Conservation (phyloP, 805 yeast genomes). For the Torulaspora maleeae region DNA sequence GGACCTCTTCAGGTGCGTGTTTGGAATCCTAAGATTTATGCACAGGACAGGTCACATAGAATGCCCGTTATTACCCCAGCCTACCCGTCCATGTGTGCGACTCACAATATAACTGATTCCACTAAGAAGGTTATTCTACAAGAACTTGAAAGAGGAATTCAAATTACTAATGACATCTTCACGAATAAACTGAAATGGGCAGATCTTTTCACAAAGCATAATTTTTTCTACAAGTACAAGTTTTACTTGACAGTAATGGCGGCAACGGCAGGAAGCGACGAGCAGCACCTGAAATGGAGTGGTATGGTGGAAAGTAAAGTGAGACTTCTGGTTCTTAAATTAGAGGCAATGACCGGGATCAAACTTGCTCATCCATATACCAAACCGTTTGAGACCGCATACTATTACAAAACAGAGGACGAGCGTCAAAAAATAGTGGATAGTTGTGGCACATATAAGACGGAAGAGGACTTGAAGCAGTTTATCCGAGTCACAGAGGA, state of each 20-base stretch:
- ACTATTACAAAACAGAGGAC: slow-evolving; percentile 46
- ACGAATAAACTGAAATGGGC: slow-evolving; percentile 65
- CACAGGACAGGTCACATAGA: slow-evolving; percentile 81
- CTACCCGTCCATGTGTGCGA: slow-evolving; percentile 89
- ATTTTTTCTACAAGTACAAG: slow-evolving; percentile 77
- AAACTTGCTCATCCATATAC: slow-evolving; percentile 86
- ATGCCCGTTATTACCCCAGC: slow-evolving; percentile 99
- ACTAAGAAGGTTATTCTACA: slow-evolving; percentile 75
- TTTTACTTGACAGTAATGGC: slow-evolving; percentile 81
- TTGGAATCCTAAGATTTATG: slow-evolving; percentile 92
- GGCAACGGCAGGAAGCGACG: slow-evolving; percentile 65
- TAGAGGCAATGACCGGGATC: slow-evolving; percentile 73
- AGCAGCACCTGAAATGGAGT: slow-evolving; percentile 85
- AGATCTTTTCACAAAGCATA: slow-evolving; percentile 71
- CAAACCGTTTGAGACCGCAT: slow-evolving; percentile 62
- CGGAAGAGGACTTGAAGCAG: slow-evolving; percentile 39
- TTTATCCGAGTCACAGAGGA: slow-evolving; percentile 37
- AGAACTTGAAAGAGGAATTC: slow-evolving; percentile 77
- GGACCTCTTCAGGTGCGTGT: slow-evolving; percentile 95
- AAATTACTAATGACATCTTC: slow-evolving; percentile 62
- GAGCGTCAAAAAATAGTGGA: slow-evolving; percentile 53
- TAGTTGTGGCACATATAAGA: slow-evolving; percentile 57
- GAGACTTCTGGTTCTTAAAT: slow-evolving; percentile 73
- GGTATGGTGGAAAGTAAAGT: slow-evolving; percentile 90
- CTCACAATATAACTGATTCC: slow-evolving; percentile 88